Evolutionary conservation across 805 yeast species (phyloP), one percentile per base, ranked within the genome.

Genomic region (Helenozyma rhizophorensis): DNA sequence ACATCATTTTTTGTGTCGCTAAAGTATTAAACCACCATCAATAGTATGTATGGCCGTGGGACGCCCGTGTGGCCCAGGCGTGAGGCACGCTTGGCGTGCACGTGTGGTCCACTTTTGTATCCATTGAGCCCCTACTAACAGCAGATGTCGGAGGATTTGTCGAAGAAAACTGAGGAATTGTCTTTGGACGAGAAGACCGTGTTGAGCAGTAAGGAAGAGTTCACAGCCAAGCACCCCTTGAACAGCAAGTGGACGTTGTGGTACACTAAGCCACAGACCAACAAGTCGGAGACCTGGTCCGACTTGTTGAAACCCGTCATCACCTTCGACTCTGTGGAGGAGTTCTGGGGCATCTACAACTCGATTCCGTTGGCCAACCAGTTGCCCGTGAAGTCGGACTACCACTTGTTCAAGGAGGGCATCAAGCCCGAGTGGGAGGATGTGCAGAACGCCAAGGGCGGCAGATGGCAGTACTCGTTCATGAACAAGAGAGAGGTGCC

Each of bases 361-460:
- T 83, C 94, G 26, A 81, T 93, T 50, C 97, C 97, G 47, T 79
- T 78, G 51, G 96, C 95, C 32, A 77, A 78, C 43, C 96, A 88
- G 57, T 74, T 93, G 57, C 97, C 97, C 50, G 56, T 82, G 53
- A 85, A 81, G 63, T 84, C 96, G 9, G 97, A 93, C 65, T 90
- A 90, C 68, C 95, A 93, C 60, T 77, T 90, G 54, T 93, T 93
- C 73, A 83, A 90, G 68, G 84, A 83, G 58, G 95, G 88, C 37
- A 79, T 93, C 53, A 83, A 86, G 62, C 98, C 98, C 36, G 97
- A 93, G 73, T 93, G 98, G 98, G 98, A 93, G 72, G 97, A 93
- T 62, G 72, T 68, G 34, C 76, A 78, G 45, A 93, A 93, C 65
- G 62, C 84, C 39, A 73, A 80, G 49, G 98, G 98, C 57, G 98